A percentile compares a stretch with the other conserved stretches of the same genome.
Conservation (phyloP, 1,139 yeast genomes). For the Taphrina populina region DNA sequence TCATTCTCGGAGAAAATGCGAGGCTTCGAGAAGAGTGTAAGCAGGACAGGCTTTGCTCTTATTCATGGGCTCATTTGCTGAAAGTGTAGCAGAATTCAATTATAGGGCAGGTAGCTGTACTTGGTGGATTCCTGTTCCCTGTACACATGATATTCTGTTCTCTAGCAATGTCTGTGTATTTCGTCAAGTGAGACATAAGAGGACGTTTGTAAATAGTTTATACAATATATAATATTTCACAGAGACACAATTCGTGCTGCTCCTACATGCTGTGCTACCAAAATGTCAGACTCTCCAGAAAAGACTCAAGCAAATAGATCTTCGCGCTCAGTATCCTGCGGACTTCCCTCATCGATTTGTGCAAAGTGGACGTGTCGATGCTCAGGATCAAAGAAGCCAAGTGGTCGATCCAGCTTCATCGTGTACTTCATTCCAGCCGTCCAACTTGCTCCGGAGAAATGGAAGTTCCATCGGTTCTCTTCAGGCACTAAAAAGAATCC, state of each 20-base stretch:
- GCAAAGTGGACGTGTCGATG: conserved; percentile 89
- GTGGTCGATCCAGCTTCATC: conserved; percentile 73
- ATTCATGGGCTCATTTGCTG: too few relatives aligned
- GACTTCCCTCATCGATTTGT: conserved; percentile 28
- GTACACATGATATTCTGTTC: too few relatives aligned
- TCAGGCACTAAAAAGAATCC: conserved; percentile 89
- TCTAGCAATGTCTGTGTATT: too few relatives aligned
- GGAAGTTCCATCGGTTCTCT: conserved; percentile 83
- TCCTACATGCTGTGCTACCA: not conserved
- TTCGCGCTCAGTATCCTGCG: conserved; percentile 31
- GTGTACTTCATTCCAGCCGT: conserved; percentile 59
- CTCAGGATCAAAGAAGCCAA: conserved; percentile 75
- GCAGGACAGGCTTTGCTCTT: too few relatives aligned
- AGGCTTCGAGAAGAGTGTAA: too few relatives aligned
- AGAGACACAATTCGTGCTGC: too few relatives aligned
- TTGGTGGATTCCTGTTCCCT: too few relatives aligned
- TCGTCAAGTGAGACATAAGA: not conserved
- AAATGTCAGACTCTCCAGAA: not conserved
- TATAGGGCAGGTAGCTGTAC: too few relatives aligned
- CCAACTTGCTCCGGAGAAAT: conserved; percentile 86
- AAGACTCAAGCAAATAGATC: conserved; percentile 19
- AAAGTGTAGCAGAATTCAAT: too few relatives aligned
- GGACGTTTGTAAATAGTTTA: not conserved
- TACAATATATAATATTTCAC: too few relatives aligned
- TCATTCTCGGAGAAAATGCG: too few relatives aligned